Evolutionary conservation across 1,139 yeast species (phyloP), one percentile per base, ranked within the genome.

Genomic region (Pichia sp.): DNA sequence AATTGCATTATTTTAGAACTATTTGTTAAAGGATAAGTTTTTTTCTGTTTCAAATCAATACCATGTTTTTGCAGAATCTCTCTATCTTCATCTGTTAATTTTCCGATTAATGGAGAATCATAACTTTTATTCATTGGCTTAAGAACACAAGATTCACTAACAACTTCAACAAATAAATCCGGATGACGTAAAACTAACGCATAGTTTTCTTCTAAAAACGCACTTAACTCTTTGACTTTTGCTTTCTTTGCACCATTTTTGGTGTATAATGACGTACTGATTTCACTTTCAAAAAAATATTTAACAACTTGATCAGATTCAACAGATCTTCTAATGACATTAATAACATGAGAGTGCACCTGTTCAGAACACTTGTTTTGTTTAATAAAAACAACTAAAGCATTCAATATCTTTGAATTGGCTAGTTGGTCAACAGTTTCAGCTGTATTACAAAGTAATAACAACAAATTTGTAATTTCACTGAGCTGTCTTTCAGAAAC

Each of bases 291-390:
- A 65, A 88, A 79, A 45, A 78, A 70, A 22, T 70, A 70, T 30
- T 73, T 70, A 19, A 89, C 70, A 18, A 80, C 70, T 0, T 74
- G 75, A 0, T 70, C 68, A 1, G 81, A 77, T 64, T 91, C 98
- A 63, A 83, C 81, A 53, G 90, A 81, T 50, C 87, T 75, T 62
- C 96, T 76, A 6, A 84, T 67, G 31, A 89, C 70, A 28, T 81
- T 71, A 3, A 77, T 67, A 47, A 73, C 70, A 0, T 74, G 62
- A 1, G 62, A 28, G 25, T 73, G 66, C 19, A 70, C 62, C n/a
- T 65, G 67, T 25, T 62, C 56, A 3, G 58, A 58, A 10, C 59
- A 59, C 18, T 64, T 66, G 46, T 66, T 64, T 7, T 53, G 49
- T 25, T 60, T 59, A 31, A 70, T 60, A 31, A 66, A 60, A 3